phyloP scores from a whole-genome alignment of 495 filamentous ascomycete species.

The Aspergillus sparsus region DNA sequence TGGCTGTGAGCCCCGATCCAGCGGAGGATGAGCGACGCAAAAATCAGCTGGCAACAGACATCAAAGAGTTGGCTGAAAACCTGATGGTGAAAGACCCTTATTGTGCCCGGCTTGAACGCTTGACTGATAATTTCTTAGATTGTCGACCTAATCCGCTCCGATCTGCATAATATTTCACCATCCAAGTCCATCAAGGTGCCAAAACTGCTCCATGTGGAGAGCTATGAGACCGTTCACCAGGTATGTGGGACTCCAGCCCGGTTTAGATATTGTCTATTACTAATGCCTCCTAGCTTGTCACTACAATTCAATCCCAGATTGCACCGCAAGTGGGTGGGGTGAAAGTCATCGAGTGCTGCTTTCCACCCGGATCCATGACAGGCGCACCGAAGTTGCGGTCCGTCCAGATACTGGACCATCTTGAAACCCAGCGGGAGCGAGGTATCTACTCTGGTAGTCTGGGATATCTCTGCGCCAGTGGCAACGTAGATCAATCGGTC shows the following conservation, averaged over 20 bases:
- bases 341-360: constrained; percentile 14
- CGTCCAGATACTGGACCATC: constrained; percentile 11
- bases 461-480: constrained; percentile 12
- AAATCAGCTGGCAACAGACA: constrained; percentile 7
- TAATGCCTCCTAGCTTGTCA: constrained; percentile 4
- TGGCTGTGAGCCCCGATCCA: constrained; percentile 9
- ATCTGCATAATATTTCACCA: constrained; percentile 11
- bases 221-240: constrained; percentile 14
- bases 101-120: background rate
- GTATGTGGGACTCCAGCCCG: background rate
- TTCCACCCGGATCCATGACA: constrained; percentile 8
- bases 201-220: constrained; percentile 10
- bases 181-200: constrained; percentile 10
- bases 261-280: background rate
- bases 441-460: constrained; percentile 10
- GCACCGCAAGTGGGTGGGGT: constrained; percentile 2
- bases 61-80: constrained; percentile 10
- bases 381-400: constrained; percentile 10
- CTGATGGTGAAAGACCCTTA: constrained; percentile 2
- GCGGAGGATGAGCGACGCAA: constrained; percentile 2
- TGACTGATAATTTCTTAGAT: background rate
- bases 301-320: constrained; percentile 14
- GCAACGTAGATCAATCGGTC: constrained; percentile 10
- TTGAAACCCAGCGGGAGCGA: constrained; percentile 6
- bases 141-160: constrained; percentile 12